Conservation (phyloP, 2,329 filamentous ascomycete genomes). For the Stagonosporopsis chrysanthemi region DNA sequence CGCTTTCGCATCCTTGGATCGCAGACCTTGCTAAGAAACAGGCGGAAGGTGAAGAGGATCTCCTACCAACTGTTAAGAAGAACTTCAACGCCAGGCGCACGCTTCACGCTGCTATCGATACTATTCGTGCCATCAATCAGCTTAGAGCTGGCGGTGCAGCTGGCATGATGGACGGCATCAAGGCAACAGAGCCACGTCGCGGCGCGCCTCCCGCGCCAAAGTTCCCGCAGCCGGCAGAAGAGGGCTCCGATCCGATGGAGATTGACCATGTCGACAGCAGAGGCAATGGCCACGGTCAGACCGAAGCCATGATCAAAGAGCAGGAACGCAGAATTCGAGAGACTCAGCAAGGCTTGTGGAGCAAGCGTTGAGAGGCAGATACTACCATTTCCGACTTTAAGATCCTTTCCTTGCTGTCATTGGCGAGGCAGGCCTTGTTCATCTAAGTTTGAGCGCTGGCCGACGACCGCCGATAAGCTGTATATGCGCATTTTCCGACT, state of each 20-base stretch:
- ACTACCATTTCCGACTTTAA: not conserved
- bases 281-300: constrained; percentile 67
- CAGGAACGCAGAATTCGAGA: constrained; percentile 68
- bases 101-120: constrained; percentile 72
- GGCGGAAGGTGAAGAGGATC: constrained; percentile 56
- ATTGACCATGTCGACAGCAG: constrained; percentile 60
- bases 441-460: constrained; percentile 10
- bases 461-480: constrained; percentile 5
- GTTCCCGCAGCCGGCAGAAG: constrained; percentile 46
- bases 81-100: constrained; percentile 73
- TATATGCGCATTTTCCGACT: constrained; percentile 8
- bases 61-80: constrained; percentile 72
- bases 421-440: not conserved
- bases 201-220: constrained; percentile 41
- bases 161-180: constrained; percentile 67
- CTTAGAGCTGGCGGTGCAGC: constrained; percentile 66
- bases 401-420: constrained; percentile 1
- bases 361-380: constrained; percentile 34
- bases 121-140: constrained; percentile 73
- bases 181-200: constrained; percentile 61
- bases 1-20: constrained; percentile 71
- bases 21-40: constrained; percentile 61
- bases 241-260: constrained; percentile 54
- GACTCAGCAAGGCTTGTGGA: constrained; percentile 66
- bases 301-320: constrained; percentile 66